Evolutionary conservation across 176 grass and related monocot species (phyloP).

Genomic region (Oryza nivara): DNA sequence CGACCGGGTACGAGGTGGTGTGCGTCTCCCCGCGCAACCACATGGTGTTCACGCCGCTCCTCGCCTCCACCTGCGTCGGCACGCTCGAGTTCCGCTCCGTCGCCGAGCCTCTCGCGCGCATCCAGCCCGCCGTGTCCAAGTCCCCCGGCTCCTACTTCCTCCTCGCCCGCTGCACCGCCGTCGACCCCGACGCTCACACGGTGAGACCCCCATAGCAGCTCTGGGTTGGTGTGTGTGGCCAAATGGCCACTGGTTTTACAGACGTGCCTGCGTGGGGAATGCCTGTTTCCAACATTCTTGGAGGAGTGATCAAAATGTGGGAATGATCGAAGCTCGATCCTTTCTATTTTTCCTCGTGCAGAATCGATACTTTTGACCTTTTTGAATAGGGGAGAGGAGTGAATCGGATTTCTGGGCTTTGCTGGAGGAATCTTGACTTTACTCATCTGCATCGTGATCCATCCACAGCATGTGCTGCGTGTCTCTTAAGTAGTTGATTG

Average conservation of each 20-base stretch:
- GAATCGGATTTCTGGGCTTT: background rate
- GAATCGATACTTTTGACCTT: background rate
- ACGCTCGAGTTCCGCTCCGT: conserved; percentile 99
- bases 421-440: conserved; percentile 25
- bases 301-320: background rate
- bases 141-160: conserved; percentile 84
- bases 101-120: conserved; percentile 76
- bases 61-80: conserved; percentile 97
- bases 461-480: background rate
- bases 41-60: conserved; percentile 99
- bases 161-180: conserved; percentile 73
- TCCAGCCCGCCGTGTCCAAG: conserved; percentile 83
- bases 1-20: conserved; percentile 74
- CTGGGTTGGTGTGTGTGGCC: background rate
- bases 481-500: background rate
- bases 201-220: conserved; percentile 42
- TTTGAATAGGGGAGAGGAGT: background rate
- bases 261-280: background rate
- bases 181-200: conserved; percentile 70
- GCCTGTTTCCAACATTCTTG: conserved; percentile 31
- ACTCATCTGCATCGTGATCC: background rate
- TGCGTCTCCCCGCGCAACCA: conserved; percentile 96
- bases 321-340: background rate
- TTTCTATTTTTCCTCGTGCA: background rate
- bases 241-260: conserved; percentile 3